phyloP scores from a whole-genome alignment of 1,139 yeast species.

The Torulaspora globosa region DNA sequence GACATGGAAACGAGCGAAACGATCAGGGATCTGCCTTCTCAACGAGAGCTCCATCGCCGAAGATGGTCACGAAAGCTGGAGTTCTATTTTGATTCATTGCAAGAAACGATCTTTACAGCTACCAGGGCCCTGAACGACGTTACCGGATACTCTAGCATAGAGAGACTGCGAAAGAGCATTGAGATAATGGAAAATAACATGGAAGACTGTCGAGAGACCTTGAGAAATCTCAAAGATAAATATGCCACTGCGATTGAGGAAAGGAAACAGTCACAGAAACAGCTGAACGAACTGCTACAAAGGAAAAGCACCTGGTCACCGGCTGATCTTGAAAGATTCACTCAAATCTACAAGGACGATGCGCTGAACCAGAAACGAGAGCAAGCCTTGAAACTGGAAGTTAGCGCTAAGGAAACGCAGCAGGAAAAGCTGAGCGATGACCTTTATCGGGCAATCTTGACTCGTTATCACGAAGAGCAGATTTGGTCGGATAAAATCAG shows the following conservation, averaged over 20 bases:
- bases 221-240: slow-evolving; percentile 47
- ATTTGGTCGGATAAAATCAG: slow-evolving; percentile 97
- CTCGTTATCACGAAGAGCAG: slow-evolving; percentile 94
- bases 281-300: slow-evolving; percentile 82
- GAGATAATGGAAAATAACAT: slow-evolving; percentile 50
- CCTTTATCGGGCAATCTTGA: slow-evolving; percentile 71
- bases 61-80: slow-evolving; percentile 55
- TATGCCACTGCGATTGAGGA: slow-evolving; percentile 63
- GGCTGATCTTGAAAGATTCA: slow-evolving; percentile 75
- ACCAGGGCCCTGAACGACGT: slow-evolving; percentile 79
- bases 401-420: slow-evolving; percentile 55
- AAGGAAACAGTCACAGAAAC: slow-evolving; percentile 72
- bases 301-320: slow-evolving; percentile 81
- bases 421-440: slow-evolving; percentile 70
- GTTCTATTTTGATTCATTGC: slow-evolving; percentile 57
- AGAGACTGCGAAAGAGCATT: slow-evolving; percentile 60
- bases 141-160: slow-evolving; percentile 87
- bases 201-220: slow-evolving; percentile 46
- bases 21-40: slow-evolving; percentile 43
- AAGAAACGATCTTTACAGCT: slow-evolving; percentile 62
- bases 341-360: slow-evolving; percentile 73
- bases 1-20: slow-evolving; percentile 32
- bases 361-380: slow-evolving; percentile 70
- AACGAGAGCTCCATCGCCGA: slow-evolving; percentile 41
- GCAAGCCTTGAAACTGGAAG: slow-evolving; percentile 45